A percentile compares a stretch with the other conserved stretches of the same genome.
Evolutionary conservation across 805 yeast genomes (phyloP).

Genomic region (Osmozyma mogii): DNA sequence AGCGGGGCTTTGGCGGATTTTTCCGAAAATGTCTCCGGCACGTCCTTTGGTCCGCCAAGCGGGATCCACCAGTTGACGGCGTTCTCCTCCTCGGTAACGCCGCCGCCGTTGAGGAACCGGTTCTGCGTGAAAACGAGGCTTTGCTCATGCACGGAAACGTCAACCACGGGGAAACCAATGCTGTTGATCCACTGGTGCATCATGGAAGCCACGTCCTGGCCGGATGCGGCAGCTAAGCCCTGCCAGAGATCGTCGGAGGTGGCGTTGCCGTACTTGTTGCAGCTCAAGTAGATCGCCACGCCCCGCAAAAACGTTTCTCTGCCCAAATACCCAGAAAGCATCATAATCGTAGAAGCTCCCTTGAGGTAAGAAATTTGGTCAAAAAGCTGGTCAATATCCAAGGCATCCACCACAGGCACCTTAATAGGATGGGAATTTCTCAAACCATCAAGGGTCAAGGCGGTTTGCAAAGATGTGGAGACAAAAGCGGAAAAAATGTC

Average conservation of each 20-base stretch:
- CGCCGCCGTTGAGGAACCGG: constrained; percentile 59
- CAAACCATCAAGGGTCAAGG: constrained; percentile 48
- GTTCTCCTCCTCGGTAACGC: constrained; percentile 50
- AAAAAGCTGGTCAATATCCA: constrained; percentile 74
- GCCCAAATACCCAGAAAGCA: constrained; percentile 69
- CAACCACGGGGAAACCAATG: constrained; percentile 66
- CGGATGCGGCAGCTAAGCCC: constrained; percentile 54
- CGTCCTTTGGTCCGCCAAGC: constrained; percentile 17
- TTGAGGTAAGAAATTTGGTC: constrained; percentile 76
- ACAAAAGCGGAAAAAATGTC: constrained; percentile 56
- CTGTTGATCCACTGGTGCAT: constrained; percentile 69
- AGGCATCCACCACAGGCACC: constrained; percentile 71
- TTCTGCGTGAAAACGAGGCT: constrained; percentile 42
- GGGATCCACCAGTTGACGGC: constrained; percentile 55
- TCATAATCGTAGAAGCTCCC: constrained; percentile 71
- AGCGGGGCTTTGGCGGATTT: constrained; percentile 1
- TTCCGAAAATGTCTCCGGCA: constrained; percentile 9
- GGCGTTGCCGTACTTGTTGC: constrained; percentile 62
- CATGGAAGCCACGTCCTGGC: constrained; percentile 47
- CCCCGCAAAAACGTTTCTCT: constrained; percentile 64
- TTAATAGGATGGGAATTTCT: constrained; percentile 72
- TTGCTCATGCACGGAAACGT: constrained; percentile 33
- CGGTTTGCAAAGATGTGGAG: constrained; percentile 42
- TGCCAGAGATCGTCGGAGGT: constrained; percentile 68
- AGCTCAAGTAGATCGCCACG: constrained; percentile 59